Conservation (phyloP, 2,329 filamentous ascomycete genomes). For the Dichotomopilus funicola region DNA sequence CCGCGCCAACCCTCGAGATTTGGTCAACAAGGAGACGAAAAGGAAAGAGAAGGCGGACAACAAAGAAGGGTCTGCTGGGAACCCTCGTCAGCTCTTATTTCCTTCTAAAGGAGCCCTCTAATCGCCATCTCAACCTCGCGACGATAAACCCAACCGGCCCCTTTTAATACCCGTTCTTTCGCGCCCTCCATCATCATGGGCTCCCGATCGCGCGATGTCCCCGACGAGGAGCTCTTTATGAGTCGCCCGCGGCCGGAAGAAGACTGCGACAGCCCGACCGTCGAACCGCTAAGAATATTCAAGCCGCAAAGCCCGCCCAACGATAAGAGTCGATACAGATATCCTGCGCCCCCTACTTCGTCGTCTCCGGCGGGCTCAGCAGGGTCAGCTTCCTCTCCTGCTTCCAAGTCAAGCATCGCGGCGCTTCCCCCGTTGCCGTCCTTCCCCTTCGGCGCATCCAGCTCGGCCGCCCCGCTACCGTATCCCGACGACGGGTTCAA, state of each 20-base stretch:
- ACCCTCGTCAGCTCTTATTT: too few species aligned
- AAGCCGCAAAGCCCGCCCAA: slow-evolving; percentile 66
- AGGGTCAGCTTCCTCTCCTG: slow-evolving; percentile 35
- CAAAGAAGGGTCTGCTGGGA: too few species aligned
- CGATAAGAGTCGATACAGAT: slow-evolving; percentile 41
- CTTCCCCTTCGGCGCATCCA: slow-evolving; percentile 63
- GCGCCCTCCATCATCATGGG: slow-evolving; percentile 30
- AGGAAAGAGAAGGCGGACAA: not conserved
- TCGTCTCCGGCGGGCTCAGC: slow-evolving; percentile 26
- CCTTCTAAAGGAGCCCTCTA: too few species aligned
- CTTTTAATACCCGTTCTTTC: not conserved
- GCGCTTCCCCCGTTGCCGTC: slow-evolving; percentile 28
- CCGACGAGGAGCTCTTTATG: slow-evolving; percentile 81
- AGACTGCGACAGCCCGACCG: slow-evolving; percentile 63
- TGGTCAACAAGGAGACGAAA: not conserved
- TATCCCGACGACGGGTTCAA: slow-evolving; percentile 30
- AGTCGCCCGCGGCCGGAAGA: slow-evolving; percentile 44
- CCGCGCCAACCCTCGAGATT: not conserved
- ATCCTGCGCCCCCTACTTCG: slow-evolving; percentile 40
- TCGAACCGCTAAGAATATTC: slow-evolving; percentile 78
- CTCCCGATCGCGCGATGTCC: slow-evolving; percentile 55
- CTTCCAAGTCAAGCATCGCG: slow-evolving; percentile 40
- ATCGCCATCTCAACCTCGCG: too few species aligned
- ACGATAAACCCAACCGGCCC: not conserved
- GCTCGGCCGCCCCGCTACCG: slow-evolving; percentile 57